Evolutionary conservation across 768 basidiomycete genomes (phyloP).

Genomic region (Austroboletus eburneus): DNA sequence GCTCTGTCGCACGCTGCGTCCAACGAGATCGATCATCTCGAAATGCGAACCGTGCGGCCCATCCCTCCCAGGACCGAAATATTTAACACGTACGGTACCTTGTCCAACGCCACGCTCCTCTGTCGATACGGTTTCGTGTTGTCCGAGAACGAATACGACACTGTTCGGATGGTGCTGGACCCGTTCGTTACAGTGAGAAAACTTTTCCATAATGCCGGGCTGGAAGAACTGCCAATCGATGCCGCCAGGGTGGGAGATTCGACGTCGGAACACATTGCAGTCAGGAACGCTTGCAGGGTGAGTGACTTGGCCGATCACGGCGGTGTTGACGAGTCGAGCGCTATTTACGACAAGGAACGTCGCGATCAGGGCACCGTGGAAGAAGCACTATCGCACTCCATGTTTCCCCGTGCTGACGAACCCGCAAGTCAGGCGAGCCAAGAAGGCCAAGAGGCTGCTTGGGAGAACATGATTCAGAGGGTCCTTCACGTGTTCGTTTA

Average conservation of each 20-base stretch:
- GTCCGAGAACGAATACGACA: conserved; percentile 69
- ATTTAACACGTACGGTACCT: conserved; percentile 74
- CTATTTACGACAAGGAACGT: conserved; percentile 22
- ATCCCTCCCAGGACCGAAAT: conserved; percentile 53
- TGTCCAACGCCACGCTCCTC: conserved; percentile 64
- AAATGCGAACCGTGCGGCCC: conserved; percentile 62
- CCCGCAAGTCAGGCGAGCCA: too few relatives aligned
- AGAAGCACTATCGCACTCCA: conserved; percentile 7
- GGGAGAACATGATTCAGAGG: conserved; percentile 12
- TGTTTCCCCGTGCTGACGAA: conserved; percentile 2
- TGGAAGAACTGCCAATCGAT: conserved; percentile 9
- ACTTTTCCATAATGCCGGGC: conserved; percentile 11
- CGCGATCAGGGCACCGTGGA: conserved; percentile 16
- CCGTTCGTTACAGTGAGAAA: conserved; percentile 14
- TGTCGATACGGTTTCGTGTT: conserved; percentile 69
- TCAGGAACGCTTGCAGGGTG: conserved; percentile 28
- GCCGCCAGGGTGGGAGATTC: conserved; percentile 13
- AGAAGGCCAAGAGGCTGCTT: conserved; percentile 8
- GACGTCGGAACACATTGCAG: conserved; percentile 3
- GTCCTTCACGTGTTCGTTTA: conserved; percentile 18
- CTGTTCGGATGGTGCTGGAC: conserved; percentile 34
- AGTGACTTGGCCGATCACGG: conserved; percentile 20
- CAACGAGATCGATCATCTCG: conserved; percentile 41
- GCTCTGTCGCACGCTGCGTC: conserved; percentile 14
- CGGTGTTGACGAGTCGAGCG: conserved; percentile 12